Evolutionary conservation across 148 eudicot species (phyloP).

Genomic region (Cornus kousa): DNA sequence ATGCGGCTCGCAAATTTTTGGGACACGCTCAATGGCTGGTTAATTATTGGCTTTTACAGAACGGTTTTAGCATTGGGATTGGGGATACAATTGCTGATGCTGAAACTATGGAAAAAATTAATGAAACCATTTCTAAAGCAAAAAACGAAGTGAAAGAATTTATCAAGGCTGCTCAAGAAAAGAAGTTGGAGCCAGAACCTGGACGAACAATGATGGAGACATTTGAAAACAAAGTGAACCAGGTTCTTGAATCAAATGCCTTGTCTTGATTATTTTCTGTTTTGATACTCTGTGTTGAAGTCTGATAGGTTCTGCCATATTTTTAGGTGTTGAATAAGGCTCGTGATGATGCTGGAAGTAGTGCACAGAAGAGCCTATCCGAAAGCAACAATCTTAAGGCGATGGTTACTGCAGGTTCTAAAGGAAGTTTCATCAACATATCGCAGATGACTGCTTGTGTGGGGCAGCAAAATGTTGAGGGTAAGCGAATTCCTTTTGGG

Average conservation of each 20-base stretch:
- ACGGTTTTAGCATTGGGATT: neutral
- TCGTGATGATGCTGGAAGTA: neutral
- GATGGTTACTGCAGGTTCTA: neutral
- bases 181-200: neutral
- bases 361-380: neutral
- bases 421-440: conserved; percentile 3
- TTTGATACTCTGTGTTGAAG: neutral
- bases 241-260: neutral
- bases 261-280: neutral
- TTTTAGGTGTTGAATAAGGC: conserved; percentile 2
- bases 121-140: neutral
- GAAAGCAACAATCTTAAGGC: neutral
- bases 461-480: neutral
- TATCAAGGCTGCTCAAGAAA: neutral
- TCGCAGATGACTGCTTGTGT: neutral
- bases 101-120: neutral
- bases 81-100: neutral
- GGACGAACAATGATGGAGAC: neutral
- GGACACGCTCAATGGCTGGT: neutral
- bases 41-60: conserved; percentile 1
- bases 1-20: neutral
- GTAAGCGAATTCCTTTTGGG: neutral
- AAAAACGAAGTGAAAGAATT: neutral
- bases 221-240: neutral
- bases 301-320: neutral